Conservation (phyloP, 208 protist genomes). For the Lotmaria passim region DNA sequence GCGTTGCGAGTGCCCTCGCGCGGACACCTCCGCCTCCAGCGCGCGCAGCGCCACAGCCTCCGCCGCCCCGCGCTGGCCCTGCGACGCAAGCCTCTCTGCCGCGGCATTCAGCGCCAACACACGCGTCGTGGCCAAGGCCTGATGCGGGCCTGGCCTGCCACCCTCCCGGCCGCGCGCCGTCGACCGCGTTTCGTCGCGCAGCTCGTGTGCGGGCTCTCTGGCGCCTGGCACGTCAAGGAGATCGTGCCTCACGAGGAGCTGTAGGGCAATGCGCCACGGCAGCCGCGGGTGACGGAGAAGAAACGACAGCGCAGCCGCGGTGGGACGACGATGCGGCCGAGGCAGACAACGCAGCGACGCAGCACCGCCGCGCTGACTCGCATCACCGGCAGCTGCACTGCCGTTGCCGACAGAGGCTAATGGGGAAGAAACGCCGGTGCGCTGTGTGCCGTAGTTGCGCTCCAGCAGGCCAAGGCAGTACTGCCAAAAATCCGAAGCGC, state of each 20-base stretch:
- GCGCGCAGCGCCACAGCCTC: slow-evolving; percentile 14
- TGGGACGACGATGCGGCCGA: slow-evolving; percentile 23
- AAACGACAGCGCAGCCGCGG: slow-evolving; percentile 45
- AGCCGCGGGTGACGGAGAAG: slow-evolving; percentile 44
- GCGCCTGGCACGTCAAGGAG: not conserved
- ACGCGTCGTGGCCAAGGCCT: slow-evolving; percentile 6
- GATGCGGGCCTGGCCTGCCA: not conserved
- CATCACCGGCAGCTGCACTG: not conserved
- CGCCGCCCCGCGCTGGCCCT: slow-evolving; percentile 13
- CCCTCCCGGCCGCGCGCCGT: not conserved
- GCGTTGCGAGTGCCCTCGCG: not conserved
- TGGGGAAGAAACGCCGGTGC: not conserved
- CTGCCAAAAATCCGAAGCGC: slow-evolving; percentile 38
- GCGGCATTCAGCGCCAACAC: slow-evolving; percentile 20
- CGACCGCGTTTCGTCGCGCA: not conserved
- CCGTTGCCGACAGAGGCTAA: not conserved
- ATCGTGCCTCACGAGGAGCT: slow-evolving; percentile 25
- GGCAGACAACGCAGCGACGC: not conserved
- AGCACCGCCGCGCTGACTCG: not conserved
- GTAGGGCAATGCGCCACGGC: slow-evolving; percentile 48
- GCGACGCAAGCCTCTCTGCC: slow-evolving; percentile 13
- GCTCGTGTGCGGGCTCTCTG: not conserved
- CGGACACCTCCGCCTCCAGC: slow-evolving; percentile 10
- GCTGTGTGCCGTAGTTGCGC: slow-evolving; percentile 36
- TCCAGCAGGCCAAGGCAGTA: slow-evolving; percentile 47